Evolutionary conservation across 305 asterid species (phyloP).

Genomic region (Lippia alba): DNA sequence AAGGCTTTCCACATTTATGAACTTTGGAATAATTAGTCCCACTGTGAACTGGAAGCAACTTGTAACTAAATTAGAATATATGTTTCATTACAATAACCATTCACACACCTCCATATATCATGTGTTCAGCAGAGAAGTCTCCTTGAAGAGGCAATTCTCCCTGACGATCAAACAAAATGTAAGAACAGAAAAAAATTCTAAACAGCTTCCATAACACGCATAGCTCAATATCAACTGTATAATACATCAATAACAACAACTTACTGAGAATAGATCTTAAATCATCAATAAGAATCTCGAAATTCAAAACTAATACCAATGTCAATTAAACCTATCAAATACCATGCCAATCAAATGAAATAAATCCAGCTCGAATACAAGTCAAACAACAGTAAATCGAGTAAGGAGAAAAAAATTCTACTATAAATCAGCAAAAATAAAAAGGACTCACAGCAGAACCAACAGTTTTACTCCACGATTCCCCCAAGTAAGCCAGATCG

Average conservation of each 20-base stretch:
- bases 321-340: background rate
- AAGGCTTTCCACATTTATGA: background rate
- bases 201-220: slow-evolving; percentile 18
- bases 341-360: background rate
- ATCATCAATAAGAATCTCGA: slow-evolving; percentile 19
- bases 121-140: slow-evolving; percentile 98
- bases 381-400: background rate
- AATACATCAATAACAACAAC: slow-evolving; percentile 7
- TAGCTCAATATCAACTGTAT: slow-evolving; percentile 7
- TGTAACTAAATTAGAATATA: background rate
- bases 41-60: background rate
- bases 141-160: slow-evolving; percentile 99
- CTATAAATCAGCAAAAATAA: background rate
- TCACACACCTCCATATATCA: slow-evolving; percentile 94
- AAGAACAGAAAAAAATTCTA: slow-evolving; percentile 18
- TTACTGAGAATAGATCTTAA: background rate
- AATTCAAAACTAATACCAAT: slow-evolving; percentile 1
- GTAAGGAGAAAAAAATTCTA: background rate
- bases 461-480: slow-evolving; percentile 87
- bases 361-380: background rate
- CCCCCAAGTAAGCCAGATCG: slow-evolving; percentile 91
- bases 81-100: background rate
- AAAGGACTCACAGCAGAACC: slow-evolving; percentile 84
- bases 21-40: background rate
- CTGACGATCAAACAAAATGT: slow-evolving; percentile 37